phyloP scores from a whole-genome alignment of 192 early-diverging fungal species.

The Dispira simplex region DNA sequence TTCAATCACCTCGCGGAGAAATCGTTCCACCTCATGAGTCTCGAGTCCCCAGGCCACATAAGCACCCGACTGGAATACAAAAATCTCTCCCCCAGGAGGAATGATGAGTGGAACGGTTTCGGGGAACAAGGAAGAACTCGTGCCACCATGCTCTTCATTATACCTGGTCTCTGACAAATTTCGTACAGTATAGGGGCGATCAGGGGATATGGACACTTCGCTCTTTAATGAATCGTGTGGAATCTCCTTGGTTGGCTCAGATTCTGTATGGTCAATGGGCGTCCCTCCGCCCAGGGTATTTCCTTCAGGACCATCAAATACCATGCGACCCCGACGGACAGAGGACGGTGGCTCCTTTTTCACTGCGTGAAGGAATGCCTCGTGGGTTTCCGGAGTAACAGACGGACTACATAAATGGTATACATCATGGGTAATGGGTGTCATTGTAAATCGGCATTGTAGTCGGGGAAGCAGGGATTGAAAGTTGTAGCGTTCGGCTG shows the following conservation, averaged over 20 bases:
- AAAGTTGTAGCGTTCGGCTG: conserved; percentile 36
- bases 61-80: conserved; percentile 33
- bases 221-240: neutral
- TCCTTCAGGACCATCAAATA: neutral
- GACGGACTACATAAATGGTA: conserved; percentile 25
- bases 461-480: conserved; percentile 25
- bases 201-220: neutral
- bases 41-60: conserved; percentile 39
- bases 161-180: neutral
- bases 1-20: conserved; percentile 24
- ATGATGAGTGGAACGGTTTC: neutral
- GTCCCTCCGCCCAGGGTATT: neutral
- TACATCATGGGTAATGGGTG: conserved; percentile 37
- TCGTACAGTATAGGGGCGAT: neutral
- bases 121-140: neutral
- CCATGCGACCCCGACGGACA: neutral
- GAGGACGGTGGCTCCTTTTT: neutral
- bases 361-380: neutral
- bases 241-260: neutral
- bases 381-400: conserved; percentile 8
- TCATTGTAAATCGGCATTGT: conserved; percentile 21
- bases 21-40: conserved; percentile 18
- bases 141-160: neutral
- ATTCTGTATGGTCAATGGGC: neutral
- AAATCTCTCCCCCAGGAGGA: conserved; percentile 22